Percentiles rank a stretch among this genome's conserved stretches.
These are phyloP conservation scores for Myriosclerotinia duriaeana DNA, from an alignment of 2,329 filamentous ascomycete species.

Conservation along the genomic window DNA sequence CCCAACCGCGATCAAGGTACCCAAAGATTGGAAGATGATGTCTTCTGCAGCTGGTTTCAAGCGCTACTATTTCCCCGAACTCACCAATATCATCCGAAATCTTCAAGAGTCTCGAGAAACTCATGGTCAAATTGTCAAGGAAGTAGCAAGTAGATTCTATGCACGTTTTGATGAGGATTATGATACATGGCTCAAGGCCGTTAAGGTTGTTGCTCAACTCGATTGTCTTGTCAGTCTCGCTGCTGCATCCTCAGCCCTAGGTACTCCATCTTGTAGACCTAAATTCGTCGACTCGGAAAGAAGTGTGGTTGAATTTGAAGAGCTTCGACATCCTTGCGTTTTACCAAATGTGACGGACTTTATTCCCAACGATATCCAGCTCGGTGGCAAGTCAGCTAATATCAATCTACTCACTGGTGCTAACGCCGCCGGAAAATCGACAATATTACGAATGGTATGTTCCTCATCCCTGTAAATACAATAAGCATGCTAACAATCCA, in stretches of 20 bases:
- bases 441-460: constrained; percentile 85
- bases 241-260: constrained; percentile 79
- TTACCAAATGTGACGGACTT: constrained; percentile 86
- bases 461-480: not conserved
- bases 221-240: constrained; percentile 94
- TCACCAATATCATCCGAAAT: constrained; percentile 78
- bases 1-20: constrained; percentile 79
- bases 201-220: constrained; percentile 85
- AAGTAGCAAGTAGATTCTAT: constrained; percentile 81
- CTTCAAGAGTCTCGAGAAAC: constrained; percentile 93
- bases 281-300: constrained; percentile 82
- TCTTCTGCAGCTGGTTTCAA: constrained; percentile 88
- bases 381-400: constrained; percentile 78
- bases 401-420: constrained; percentile 92
- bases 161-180: constrained; percentile 87
- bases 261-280: constrained; percentile 84
- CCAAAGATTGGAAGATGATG: constrained; percentile 91
- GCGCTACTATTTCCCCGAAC: constrained; percentile 87
- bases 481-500: constrained; percentile 26
- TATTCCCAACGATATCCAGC: constrained; percentile 88
- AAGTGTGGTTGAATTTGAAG: constrained; percentile 85
- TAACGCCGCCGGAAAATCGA: constrained; percentile 97
- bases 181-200: constrained; percentile 79
- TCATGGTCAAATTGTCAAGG: constrained; percentile 85
- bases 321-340: constrained; percentile 94